phyloP scores from a whole-genome alignment of 176 grass and related monocot genomes.

The Zizania latifolia region DNA sequence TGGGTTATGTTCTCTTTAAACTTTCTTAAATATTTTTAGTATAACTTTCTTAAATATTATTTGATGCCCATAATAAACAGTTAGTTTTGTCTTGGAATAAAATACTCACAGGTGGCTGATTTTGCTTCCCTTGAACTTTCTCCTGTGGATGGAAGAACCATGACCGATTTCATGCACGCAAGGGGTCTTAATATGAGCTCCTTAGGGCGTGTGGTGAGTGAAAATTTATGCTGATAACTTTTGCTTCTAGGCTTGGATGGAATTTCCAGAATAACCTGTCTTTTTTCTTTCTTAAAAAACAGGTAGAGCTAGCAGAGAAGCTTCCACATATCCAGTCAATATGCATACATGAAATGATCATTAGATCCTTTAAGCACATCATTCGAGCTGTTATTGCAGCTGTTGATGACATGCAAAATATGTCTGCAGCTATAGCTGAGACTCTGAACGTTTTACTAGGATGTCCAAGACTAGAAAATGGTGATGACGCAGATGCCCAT shows the following conservation, averaged over 20 bases:
- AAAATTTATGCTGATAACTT: conserved; percentile 9
- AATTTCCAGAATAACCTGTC: conserved; percentile 13
- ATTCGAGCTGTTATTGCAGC: conserved; percentile 86
- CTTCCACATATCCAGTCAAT: conserved; percentile 98
- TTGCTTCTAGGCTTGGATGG: conserved; percentile 9
- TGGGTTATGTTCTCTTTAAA: conserved; percentile 1
- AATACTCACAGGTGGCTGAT: conserved; percentile 73
- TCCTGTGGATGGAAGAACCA: conserved; percentile 95
- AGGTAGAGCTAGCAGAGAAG: conserved; percentile 87
- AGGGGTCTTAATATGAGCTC: conserved; percentile 91
- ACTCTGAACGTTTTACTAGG: conserved; percentile 90
- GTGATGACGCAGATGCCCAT: conserved; percentile 30
- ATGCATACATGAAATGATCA: conserved; percentile 99
- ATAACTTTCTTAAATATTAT: conserved; percentile 18
- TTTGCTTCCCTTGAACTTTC: conserved; percentile 99
- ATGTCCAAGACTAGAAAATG: conserved; percentile 45
- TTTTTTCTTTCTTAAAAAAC: conserved; percentile 36
- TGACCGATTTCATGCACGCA: conserved; percentile 99
- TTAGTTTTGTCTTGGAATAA: conserved; percentile 8
- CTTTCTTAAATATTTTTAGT: conserved; percentile 10
- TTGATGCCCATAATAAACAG: neutral
- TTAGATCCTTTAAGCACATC: conserved; percentile 88
- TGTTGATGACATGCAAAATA: conserved; percentile 59
- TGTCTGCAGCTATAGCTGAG: conserved; percentile 70
- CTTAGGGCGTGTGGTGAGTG: conserved; percentile 76